A percentile compares a stretch with the other conserved stretches of the same genome.
Evolutionary conservation across 2,329 filamentous ascomycete species (phyloP).

Genomic region (Nemania sp.): DNA sequence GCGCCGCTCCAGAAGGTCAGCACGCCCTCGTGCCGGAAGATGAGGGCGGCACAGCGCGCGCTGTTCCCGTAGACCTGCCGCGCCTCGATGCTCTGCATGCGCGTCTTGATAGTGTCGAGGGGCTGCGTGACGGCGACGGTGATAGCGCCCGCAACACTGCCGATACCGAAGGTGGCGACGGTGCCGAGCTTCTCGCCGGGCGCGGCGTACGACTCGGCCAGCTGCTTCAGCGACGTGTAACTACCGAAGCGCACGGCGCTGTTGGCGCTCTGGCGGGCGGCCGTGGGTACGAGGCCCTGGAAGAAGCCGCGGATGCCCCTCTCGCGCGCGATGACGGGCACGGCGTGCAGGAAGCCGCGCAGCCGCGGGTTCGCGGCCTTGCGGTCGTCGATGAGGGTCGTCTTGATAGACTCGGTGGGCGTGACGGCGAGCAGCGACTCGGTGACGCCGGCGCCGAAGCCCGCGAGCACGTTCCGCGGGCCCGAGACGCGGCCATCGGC

Average conservation of each 20-base stretch:
- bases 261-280: slow-evolving; percentile 92
- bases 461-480: slow-evolving; percentile 87
- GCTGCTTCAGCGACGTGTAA: slow-evolving; percentile 88
- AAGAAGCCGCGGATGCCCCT: slow-evolving; percentile 91
- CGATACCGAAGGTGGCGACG: slow-evolving; percentile 86
- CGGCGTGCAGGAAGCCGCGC: slow-evolving; percentile 89
- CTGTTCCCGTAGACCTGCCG: slow-evolving; percentile 82
- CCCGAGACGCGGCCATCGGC: slow-evolving; percentile 86
- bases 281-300: slow-evolving; percentile 94
- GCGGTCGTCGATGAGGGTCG: slow-evolving; percentile 94
- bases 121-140: slow-evolving; percentile 80
- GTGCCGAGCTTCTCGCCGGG: slow-evolving; percentile 94
- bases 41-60: slow-evolving; percentile 77
- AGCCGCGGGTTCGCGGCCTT: slow-evolving; percentile 85
- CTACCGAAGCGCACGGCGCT: slow-evolving; percentile 88
- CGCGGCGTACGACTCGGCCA: slow-evolving; percentile 88
- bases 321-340: slow-evolving; percentile 83
- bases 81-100: slow-evolving; percentile 96
- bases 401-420: slow-evolving; percentile 98
- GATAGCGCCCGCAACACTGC: slow-evolving; percentile 84
- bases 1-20: slow-evolving; percentile 95
- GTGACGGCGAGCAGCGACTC: slow-evolving; percentile 94
- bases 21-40: slow-evolving; percentile 87
- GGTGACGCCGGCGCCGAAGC: slow-evolving; percentile 92
- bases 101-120: slow-evolving; percentile 93